A percentile compares a stretch with the other conserved stretches of the same genome.
These are phyloP conservation scores for Cordia subcordata DNA, from an alignment of 257 asterid genomes.

Conservation along the genomic window DNA sequence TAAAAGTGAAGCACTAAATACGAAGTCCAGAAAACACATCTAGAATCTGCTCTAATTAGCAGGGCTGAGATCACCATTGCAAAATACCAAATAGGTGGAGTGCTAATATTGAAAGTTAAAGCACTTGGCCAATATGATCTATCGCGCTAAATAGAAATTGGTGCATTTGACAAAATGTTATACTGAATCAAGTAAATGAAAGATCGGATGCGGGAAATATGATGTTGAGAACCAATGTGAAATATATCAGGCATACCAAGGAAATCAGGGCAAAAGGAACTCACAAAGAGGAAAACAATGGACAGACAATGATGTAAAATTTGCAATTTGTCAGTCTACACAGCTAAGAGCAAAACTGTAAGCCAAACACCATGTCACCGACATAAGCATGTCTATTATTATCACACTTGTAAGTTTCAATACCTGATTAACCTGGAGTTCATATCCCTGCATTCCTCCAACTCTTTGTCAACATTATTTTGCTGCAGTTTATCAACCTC, in stretches of 20 bases:
- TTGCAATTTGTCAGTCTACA: constrained; percentile 4
- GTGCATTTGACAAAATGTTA: neutral
- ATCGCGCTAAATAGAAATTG: neutral
- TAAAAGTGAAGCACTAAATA: no score
- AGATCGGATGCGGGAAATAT: no score
- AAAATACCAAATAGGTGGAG: no score
- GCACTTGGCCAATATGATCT: neutral
- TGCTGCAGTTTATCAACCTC: constrained; percentile 35
- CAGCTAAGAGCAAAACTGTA: neutral
- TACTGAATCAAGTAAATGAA: neutral
- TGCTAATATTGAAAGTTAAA: no score
- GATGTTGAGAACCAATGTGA: no score
- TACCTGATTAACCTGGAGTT: constrained; percentile 48
- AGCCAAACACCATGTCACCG: neutral
- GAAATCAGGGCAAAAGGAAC: neutral
- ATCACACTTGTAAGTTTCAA: constrained; percentile 1
- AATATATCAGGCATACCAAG: no score
- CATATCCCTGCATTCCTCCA: constrained; percentile 35
- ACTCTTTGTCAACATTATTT: constrained; percentile 28
- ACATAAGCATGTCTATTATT: neutral
- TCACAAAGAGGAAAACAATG: neutral
- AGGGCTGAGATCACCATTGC: no score
- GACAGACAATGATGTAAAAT: neutral
- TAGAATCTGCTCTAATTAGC: neutral
- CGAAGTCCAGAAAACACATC: neutral